Base-by-base conservation (phyloP, 2,329 filamentous ascomycete genomes). In the Aureobasidium zeae region DNA sequence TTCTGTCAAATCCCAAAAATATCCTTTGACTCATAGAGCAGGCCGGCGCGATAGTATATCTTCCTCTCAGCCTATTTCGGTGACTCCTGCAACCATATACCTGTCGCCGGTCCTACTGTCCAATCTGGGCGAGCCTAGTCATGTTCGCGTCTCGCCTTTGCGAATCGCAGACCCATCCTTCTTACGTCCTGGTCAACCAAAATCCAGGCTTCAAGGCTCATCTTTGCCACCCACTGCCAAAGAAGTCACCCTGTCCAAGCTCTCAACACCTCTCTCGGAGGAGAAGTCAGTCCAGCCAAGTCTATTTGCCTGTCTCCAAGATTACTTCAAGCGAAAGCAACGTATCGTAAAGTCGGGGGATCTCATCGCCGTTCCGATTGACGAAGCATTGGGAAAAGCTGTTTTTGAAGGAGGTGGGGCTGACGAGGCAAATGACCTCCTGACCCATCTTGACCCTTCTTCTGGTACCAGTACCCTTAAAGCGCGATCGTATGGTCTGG, bases 261-360 rank as follows among this genome's bases (percentile, higher is more conserved):
- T 98, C 30, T 81, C 87, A 9, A 94, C 88, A 0, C 91, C 91
- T 0, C 70, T 91, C 6, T 89, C 88, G 1, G 88, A 84, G 3
- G 89, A 96, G 55, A 75, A 86, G 33, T 75, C 83, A 2, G 74
- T 94, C 8, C 88, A 96, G 57, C 84, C 86, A 5, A 85, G 85
- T 4, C 74, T 96, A 4, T 81, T 96, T 53, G 81, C 85, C 13
- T 87, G 86, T 0, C 64, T 98, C 30, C 95, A 95, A 60, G 78
- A 79, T 28, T 82, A 95, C 58, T 95, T 98, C 60, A 83, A 93
- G 51, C 77, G 77, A 44, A 86, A 83, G 54, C 76, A 83, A 45
- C 78, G 91, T 3, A 74, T 96, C 10, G 76, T 96, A 28, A 87
- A 87, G 56, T 80, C 77, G 29, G 89, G 88, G 2, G 91, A 98